Evolutionary conservation across 2,329 filamentous ascomycete species (phyloP).

Genomic region (Alternaria sp.): DNA sequence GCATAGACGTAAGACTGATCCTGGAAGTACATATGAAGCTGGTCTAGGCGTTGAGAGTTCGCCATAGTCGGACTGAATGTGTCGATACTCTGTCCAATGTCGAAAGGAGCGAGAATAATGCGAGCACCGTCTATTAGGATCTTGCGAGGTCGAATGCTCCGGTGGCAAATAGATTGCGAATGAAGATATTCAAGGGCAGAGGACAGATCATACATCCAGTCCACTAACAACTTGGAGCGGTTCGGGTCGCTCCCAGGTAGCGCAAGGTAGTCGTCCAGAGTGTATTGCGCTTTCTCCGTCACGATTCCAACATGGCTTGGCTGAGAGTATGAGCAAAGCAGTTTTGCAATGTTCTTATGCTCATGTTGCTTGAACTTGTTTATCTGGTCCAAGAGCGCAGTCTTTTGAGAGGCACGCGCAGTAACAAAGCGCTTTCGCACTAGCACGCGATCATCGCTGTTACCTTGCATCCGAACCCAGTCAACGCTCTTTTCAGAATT

Average conservation of each 20-base stretch:
- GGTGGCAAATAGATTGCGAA: conserved; percentile 47
- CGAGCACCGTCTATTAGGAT: conserved; percentile 49
- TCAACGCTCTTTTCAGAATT: conserved; percentile 49
- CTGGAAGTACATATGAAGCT: conserved; percentile 41
- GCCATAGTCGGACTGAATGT: conserved; percentile 39
- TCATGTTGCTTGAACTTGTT: conserved; percentile 49
- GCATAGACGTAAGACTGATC: conserved; percentile 51
- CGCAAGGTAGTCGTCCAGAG: conserved; percentile 49
- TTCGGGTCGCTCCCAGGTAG: conserved; percentile 39
- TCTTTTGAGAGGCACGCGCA: conserved; percentile 47
- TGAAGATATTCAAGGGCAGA: conserved; percentile 52
- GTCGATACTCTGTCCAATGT: conserved; percentile 42
- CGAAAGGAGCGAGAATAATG: conserved; percentile 49
- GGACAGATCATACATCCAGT: conserved; percentile 53
- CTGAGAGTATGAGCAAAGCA: conserved; percentile 51
- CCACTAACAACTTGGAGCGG: conserved; percentile 46
- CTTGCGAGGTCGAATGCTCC: conserved; percentile 50
- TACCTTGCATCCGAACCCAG: conserved; percentile 46
- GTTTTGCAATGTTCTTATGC: conserved; percentile 49
- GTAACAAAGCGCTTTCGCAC: conserved; percentile 50
- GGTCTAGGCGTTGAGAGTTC: conserved; percentile 41
- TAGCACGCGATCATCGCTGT: conserved; percentile 43
- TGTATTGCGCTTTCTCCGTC: conserved; percentile 45
- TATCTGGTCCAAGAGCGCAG: conserved; percentile 47
- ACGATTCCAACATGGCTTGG: conserved; percentile 49